Base-by-base conservation (phyloP, 2,329 filamentous ascomycete species). In the Davidsoniella eucalypti region DNA sequence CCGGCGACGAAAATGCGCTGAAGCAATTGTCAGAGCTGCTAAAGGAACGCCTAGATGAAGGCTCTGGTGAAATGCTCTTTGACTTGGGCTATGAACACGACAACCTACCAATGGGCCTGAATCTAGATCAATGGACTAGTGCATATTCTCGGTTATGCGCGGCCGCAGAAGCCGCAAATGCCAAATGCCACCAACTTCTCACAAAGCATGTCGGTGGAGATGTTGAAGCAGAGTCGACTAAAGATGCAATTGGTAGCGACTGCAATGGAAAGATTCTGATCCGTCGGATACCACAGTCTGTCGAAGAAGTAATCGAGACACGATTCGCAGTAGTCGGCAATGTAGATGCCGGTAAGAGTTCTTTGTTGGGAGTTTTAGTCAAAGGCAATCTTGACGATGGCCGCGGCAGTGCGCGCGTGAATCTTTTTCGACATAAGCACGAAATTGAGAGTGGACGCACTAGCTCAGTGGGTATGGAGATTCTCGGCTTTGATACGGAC, bases 391-490 rank as follows among this genome's bases (percentile, higher is more conserved):
- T 98, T 2, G 92, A 98, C 59, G 92, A 98, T 65, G 92, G 92
- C 14, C 77, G 92, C 61, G 92, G 92, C 10, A 90, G 85, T 64
- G 90, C 92, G 43, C 82, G 92, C 55, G 85, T 98, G 47, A 96
- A 94, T 56, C 78, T 98, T 10, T 98, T 98, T 67, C 78, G 92
- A 14, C 92, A 98, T 65, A 96, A 98, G 66, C 92, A 98, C 61
- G 92, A 98, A 66, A 84, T 96, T 39, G 92, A 98, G 65, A 92
- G 85, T 44, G 92, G 92, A 1, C 76, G 92, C 56, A 98, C 92
- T 8, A 94, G 87, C 61, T 95, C 88, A 0, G 92, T 98, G 0
- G 90, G 92, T 40, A 93, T 96, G 88, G 92, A 98, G 64, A 96
- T 96, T 54, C 87, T 96, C 82, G 92, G 92, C 2, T 98, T 95